A percentile compares a stretch with the other conserved stretches of the same genome.
Conservation (phyloP, 805 yeast species). For the Suhomyces xylopsoci region DNA sequence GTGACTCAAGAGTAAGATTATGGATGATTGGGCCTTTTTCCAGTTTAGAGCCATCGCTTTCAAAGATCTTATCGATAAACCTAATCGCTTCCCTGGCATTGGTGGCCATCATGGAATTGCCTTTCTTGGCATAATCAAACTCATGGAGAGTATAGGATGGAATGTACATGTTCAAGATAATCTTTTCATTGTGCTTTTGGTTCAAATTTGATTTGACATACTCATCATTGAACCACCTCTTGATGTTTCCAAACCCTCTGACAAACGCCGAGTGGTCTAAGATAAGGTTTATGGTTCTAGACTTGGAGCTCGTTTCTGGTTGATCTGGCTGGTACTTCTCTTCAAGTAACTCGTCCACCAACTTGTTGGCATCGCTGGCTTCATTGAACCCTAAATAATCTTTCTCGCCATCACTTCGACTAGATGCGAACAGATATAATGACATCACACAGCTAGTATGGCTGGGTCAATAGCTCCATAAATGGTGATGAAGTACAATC, state of each 20-base stretch:
- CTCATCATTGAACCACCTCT: slow-evolving; percentile 53
- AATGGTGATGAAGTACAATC: not conserved
- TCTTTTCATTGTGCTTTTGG: slow-evolving; percentile 12
- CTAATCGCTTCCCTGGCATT: slow-evolving; percentile 64
- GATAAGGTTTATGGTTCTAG: slow-evolving; percentile 39
- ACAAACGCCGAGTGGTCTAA: slow-evolving; percentile 67
- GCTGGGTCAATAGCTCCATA: not conserved
- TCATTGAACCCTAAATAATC: not conserved
- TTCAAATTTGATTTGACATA: slow-evolving; percentile 25
- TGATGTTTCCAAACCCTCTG: slow-evolving; percentile 65
- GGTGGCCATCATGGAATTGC: slow-evolving; percentile 53
- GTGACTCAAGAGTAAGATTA: slow-evolving; percentile 34
- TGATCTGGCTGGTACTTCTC: not conserved
- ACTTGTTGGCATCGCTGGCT: not conserved
- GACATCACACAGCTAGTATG: slow-evolving; percentile 1
- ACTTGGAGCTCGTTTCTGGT: not conserved
- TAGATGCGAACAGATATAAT: slow-evolving; percentile 4
- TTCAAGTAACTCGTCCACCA: slow-evolving; percentile 1
- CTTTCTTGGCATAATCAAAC: slow-evolving; percentile 31
- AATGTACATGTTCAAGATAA: slow-evolving; percentile 41
- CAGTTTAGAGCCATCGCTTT: slow-evolving; percentile 13
- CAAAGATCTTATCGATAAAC: slow-evolving; percentile 51
- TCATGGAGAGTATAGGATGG: slow-evolving; percentile 44
- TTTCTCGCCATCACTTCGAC: not conserved
- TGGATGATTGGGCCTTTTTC: slow-evolving; percentile 12